A percentile compares a stretch with the other conserved stretches of the same genome.
phyloP scores from a whole-genome alignment of 108 stramenopile species.

The Cyclostephanos invisitatus region DNA sequence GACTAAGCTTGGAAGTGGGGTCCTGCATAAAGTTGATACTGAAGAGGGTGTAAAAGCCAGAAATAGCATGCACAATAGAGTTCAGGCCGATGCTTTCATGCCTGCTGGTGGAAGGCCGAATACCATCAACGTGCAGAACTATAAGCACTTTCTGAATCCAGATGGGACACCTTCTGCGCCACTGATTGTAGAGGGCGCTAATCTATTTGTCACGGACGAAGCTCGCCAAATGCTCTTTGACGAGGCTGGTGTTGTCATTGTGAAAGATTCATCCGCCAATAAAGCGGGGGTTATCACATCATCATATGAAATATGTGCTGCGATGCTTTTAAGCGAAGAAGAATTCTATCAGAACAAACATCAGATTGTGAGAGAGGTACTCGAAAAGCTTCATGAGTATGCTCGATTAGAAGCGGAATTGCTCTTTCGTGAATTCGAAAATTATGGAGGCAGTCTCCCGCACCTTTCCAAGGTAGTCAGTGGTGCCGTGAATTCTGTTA shows the following conservation, averaged over 20 bases:
- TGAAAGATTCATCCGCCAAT: constrained; percentile 99
- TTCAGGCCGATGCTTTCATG: constrained; percentile 94
- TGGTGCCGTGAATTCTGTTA: constrained; percentile 88
- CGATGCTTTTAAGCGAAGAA: constrained; percentile 91
- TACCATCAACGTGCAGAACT: constrained; percentile 93
- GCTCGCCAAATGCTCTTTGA: constrained; percentile 91
- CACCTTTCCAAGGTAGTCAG: constrained; percentile 88
- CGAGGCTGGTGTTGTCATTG: constrained; percentile 93
- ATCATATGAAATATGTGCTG: constrained; percentile 94
- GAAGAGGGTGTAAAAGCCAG: constrained; percentile 91
- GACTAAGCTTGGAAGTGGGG: constrained; percentile 75
- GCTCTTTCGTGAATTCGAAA: constrained; percentile 94
- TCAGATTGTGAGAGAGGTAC: constrained; percentile 91
- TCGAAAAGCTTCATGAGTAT: constrained; percentile 81
- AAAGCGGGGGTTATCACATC: constrained; percentile 98
- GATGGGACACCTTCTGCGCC: constrained; percentile 86
- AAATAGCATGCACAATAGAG: constrained; percentile 97
- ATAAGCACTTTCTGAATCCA: constrained; percentile 73
- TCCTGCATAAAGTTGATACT: constrained; percentile 74
- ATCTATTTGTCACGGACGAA: constrained; percentile 92
- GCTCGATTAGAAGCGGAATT: constrained; percentile 94
- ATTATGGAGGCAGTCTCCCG: constrained; percentile 78
- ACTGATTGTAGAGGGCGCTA: constrained; percentile 97
- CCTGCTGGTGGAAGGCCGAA: constrained; percentile 97
- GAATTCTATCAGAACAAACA: constrained; percentile 94